Conservation (phyloP, 1,284 basidiomycete genomes). For the Papiliotrema terrestris region DNA sequence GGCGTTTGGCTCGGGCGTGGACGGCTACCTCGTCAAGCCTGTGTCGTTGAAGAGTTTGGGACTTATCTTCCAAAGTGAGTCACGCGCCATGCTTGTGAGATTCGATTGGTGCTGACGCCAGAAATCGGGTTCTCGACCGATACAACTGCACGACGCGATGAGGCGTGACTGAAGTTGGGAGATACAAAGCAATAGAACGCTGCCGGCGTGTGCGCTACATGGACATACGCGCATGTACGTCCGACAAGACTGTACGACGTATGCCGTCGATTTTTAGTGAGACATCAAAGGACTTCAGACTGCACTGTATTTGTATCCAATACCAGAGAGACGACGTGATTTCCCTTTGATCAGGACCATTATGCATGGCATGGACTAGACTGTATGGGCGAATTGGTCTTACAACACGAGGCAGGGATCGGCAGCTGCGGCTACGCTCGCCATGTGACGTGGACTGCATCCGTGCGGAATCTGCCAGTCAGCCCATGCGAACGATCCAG, state of each 20-base stretch:
- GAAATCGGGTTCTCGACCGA: constrained; percentile 17
- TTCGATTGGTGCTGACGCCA: constrained; percentile 1
- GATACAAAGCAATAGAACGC: no score
- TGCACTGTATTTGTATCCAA: neutral
- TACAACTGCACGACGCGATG: neutral
- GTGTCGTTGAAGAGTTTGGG: constrained; percentile 86
- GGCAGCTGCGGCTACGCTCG: constrained; percentile 46
- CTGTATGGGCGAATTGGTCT: no score
- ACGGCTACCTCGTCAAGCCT: constrained; percentile 90
- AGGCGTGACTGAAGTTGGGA: no score
- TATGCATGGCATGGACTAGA: neutral
- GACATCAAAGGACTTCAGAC: no score
- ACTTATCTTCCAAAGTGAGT: constrained; percentile 67
- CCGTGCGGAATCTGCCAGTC: constrained; percentile 74
- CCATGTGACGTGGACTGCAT: constrained; percentile 87
- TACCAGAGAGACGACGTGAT: neutral
- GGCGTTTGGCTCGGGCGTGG: constrained; percentile 88
- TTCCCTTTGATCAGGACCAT: neutral
- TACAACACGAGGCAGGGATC: no score
- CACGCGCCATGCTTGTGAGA: neutral
- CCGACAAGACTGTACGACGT: no score
- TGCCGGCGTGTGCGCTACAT: no score
- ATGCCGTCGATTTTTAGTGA: no score
- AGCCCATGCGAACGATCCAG: constrained; percentile 3
- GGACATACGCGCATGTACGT: no score